Conservation (phyloP, 108 stramenopile genomes). For the Schizochytrium sp. region DNA sequence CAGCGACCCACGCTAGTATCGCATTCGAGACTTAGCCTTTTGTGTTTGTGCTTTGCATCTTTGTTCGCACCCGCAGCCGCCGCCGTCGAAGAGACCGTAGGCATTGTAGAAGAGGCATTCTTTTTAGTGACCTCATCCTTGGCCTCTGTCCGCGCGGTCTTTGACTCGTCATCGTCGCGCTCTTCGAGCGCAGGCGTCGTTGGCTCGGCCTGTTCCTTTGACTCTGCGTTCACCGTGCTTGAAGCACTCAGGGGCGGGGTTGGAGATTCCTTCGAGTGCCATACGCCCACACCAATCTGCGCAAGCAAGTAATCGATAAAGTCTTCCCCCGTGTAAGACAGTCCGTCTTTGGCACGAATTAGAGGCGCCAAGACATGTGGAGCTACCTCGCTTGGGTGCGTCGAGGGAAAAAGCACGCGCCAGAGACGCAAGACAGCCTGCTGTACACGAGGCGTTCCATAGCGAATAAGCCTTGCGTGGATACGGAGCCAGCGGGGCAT, state of each 20-base stretch:
- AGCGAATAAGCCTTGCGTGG: neutral
- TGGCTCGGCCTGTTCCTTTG: neutral
- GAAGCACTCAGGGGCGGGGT: neutral
- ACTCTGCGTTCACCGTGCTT: neutral
- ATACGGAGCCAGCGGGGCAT: neutral
- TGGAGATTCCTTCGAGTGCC: neutral
- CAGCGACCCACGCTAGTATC: neutral
- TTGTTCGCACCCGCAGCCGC: neutral
- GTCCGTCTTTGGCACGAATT: neutral
- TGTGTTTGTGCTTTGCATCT: neutral
- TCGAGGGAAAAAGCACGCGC: slow-evolving; percentile 24
- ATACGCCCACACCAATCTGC: slow-evolving; percentile 1
- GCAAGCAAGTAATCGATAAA: neutral
- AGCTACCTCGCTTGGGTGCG: neutral
- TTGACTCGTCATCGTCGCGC: no score
- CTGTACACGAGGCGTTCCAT: slow-evolving; percentile 33
- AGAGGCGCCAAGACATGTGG: neutral
- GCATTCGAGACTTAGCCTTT: neutral
- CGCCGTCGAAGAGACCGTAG: neutral
- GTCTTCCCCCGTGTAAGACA: neutral
- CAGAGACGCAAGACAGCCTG: slow-evolving; percentile 29
- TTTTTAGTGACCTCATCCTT: neutral
- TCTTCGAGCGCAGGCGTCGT: no score
- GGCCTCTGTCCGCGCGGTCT: no score
- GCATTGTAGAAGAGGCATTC: neutral